phyloP scores from a whole-genome alignment of 129 eudicot species.

The Chrysanthemum seticuspe region DNA sequence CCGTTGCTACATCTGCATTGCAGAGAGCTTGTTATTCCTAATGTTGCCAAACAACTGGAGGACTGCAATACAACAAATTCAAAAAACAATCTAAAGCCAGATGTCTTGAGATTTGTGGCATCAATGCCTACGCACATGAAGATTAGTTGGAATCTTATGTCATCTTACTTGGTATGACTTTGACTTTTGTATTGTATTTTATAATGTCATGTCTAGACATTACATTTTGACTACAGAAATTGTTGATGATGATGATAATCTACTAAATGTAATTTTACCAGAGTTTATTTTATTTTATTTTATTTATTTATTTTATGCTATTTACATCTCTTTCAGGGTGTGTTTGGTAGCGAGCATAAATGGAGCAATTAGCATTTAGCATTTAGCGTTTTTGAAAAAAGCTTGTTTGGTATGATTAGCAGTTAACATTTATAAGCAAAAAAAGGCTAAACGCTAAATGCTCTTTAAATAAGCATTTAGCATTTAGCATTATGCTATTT shows the following conservation, averaged over 20 bases:
- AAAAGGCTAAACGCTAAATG: no score
- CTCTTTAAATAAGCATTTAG: no score
- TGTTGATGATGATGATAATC: not conserved
- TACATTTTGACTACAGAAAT: not conserved
- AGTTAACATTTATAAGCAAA: no score
- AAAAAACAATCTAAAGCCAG: conserved; percentile 36
- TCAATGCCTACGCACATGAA: conserved; percentile 94
- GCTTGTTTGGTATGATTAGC: no score
- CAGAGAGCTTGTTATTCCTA: conserved; percentile 83
- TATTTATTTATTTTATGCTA: no score
- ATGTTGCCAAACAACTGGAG: conserved; percentile 61
- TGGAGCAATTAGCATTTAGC: no score
- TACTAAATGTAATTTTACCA: not conserved
- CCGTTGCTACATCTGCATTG: conserved; percentile 89
- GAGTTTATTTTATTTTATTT: not conserved
- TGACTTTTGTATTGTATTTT: not conserved
- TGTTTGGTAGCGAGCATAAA: no score
- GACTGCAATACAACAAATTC: conserved; percentile 17
- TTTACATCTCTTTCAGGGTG: not conserved
- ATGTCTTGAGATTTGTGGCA: conserved; percentile 80
- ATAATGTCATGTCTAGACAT: not conserved
- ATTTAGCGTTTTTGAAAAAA: no score
- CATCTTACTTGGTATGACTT: conserved; percentile 63
- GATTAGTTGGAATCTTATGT: conserved; percentile 97
- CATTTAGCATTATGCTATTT: no score